phyloP scores from a whole-genome alignment of 768 basidiomycete genomes.

The Serendipita vermifera region DNA sequence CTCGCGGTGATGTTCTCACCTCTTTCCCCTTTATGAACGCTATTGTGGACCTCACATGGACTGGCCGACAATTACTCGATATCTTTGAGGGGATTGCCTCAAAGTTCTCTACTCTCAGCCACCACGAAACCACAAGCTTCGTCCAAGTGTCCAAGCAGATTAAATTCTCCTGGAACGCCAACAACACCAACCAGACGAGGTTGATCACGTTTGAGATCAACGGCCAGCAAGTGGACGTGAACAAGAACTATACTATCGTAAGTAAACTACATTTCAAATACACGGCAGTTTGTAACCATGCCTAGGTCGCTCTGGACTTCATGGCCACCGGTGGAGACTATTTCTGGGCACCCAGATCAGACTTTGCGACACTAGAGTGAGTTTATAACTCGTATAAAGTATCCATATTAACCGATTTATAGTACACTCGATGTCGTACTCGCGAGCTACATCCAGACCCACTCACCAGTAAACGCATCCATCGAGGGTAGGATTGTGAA shows the following conservation, averaged over 20 bases:
- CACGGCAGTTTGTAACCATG: background rate
- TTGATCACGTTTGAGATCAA: conserved; percentile 19
- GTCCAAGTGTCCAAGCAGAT: conserved; percentile 31
- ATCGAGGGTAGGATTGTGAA: conserved; percentile 17
- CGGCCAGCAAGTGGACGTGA: conserved; percentile 13
- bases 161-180: conserved; percentile 18
- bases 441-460: conserved; percentile 13
- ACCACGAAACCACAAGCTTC: conserved; percentile 27
- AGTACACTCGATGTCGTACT: conserved; percentile 18
- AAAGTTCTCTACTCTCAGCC: conserved; percentile 22
- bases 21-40: conserved; percentile 35
- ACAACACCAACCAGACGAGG: conserved; percentile 16
- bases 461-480: conserved; percentile 15
- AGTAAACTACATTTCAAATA: background rate
- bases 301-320: conserved; percentile 18
- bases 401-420: conserved; percentile 2
- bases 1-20: conserved; percentile 29
- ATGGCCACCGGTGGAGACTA: conserved; percentile 19
- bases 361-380: conserved; percentile 6
- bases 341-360: conserved; percentile 10
- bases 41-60: conserved; percentile 30
- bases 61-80: conserved; percentile 31
- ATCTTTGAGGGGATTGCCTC: conserved; percentile 31
- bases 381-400: conserved; percentile 10
- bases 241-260: conserved; percentile 18